Percentiles rank a stretch among this genome's conserved stretches.
These are phyloP conservation scores for Lumnitzera racemosa DNA, from an alignment of 345 rosid genomes.

Conservation along the genomic window DNA sequence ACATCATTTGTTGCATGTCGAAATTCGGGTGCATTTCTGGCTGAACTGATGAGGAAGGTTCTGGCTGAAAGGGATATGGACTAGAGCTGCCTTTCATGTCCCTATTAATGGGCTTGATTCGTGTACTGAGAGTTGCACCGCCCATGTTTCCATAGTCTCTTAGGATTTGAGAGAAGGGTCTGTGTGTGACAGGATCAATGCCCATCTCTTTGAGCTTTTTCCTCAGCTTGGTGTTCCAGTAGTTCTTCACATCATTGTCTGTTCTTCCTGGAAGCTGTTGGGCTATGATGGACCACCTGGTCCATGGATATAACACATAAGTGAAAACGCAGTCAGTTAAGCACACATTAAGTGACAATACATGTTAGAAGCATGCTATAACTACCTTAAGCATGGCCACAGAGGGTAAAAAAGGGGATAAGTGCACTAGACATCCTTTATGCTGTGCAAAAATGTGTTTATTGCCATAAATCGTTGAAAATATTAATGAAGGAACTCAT, in stretches of 20 bases:
- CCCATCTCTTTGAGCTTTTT: slow-evolving; percentile 92
- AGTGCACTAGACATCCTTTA: too few relatives aligned
- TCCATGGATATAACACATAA: too few relatives aligned
- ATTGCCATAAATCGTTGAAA: too few relatives aligned
- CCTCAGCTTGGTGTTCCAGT: slow-evolving; percentile 86
- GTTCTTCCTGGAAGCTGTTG: slow-evolving; percentile 90
- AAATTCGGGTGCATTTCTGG: slow-evolving; percentile 7
- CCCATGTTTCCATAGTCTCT: slow-evolving; percentile 83
- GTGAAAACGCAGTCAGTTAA: too few relatives aligned
- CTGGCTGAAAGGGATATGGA: too few relatives aligned
- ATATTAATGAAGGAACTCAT: too few relatives aligned
- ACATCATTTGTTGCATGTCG: not conserved
- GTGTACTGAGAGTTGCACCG: slow-evolving; percentile 36
- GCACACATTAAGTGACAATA: too few relatives aligned
- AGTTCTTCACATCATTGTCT: slow-evolving; percentile 87
- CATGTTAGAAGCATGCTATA: too few relatives aligned
- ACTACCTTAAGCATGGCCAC: not conserved
- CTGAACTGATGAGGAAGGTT: slow-evolving; percentile 4
- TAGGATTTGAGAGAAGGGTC: slow-evolving; percentile 81
- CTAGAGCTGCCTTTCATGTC: slow-evolving; percentile 25
- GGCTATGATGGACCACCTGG: slow-evolving; percentile 89
- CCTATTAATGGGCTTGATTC: slow-evolving; percentile 37
- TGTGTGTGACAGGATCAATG: slow-evolving; percentile 89
- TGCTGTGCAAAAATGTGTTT: too few relatives aligned
- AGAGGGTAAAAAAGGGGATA: not conserved